phyloP scores from a whole-genome alignment of 2,329 filamentous ascomycete species.

The Albophoma yamanashiensis region DNA sequence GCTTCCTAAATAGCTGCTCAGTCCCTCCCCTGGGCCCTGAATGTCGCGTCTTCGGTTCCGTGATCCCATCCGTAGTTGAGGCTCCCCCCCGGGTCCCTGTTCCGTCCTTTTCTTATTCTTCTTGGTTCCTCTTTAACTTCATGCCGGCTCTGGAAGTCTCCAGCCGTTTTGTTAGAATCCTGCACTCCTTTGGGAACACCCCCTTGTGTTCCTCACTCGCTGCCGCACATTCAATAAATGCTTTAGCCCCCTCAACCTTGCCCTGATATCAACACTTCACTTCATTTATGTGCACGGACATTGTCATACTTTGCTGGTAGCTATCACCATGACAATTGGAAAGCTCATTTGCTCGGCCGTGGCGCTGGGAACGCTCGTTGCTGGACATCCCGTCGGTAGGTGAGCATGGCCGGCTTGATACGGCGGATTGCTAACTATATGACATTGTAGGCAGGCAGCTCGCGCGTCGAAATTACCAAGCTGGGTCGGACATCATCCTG shows the following conservation, averaged over 20 bases:
- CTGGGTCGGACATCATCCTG: slow-evolving; percentile 17
- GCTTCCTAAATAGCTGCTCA: not conserved
- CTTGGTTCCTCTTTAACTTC: not conserved
- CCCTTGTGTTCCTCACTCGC: not conserved
- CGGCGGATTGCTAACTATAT: not conserved
- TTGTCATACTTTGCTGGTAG: slow-evolving; percentile 3
- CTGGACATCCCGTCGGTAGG: slow-evolving; percentile 14
- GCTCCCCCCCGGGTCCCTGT: not conserved
- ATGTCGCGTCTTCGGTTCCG: not conserved
- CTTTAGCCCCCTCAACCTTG: not conserved
- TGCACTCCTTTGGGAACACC: not conserved
- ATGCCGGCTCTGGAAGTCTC: not conserved
- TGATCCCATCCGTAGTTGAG: not conserved
- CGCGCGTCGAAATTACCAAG: not conserved
- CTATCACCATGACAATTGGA: slow-evolving; percentile 12
- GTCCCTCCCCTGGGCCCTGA: not conserved
- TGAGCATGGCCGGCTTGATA: not conserved
- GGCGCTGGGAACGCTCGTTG: slow-evolving; percentile 10
- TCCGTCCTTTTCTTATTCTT: not conserved
- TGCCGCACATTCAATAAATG: not conserved
- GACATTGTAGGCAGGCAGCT: not conserved
- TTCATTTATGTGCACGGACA: not conserved
- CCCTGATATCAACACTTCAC: not conserved
- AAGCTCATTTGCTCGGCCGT: slow-evolving; percentile 13
- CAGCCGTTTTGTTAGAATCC: not conserved